These are phyloP conservation scores for Digitaria exilis DNA, from an alignment of 202 grass and related monocot genomes.

Conservation along the genomic window DNA sequence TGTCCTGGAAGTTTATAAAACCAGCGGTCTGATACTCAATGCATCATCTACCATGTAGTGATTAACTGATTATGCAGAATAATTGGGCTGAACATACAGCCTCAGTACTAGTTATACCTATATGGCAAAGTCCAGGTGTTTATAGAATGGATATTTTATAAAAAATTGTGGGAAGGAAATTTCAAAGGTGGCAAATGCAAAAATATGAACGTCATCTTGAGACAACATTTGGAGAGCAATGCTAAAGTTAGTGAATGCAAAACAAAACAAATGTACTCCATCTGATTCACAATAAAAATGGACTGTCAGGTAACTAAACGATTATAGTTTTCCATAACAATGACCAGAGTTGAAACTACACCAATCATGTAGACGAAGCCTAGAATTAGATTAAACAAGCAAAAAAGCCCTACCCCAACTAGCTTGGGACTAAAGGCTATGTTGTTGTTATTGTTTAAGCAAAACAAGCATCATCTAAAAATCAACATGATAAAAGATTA, in stretches of 20 bases:
- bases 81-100: neutral
- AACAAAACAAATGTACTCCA: neutral
- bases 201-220: slow-evolving; percentile 1
- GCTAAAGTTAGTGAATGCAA: neutral
- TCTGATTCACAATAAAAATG: no score
- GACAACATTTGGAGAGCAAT: neutral
- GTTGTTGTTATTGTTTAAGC: no score
- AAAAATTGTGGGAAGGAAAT: neutral
- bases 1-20: neutral
- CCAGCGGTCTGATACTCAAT: neutral
- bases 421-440: no score
- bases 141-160: neutral
- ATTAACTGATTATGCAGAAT: neutral
- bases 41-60: neutral
- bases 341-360: neutral
- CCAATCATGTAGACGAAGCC: neutral
- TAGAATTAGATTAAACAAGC: neutral
- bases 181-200: slow-evolving; percentile 10
- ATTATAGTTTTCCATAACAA: neutral
- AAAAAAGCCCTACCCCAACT: no score
- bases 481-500: neutral
- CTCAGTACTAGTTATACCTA: neutral
- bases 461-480: neutral
- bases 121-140: neutral
- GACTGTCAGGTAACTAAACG: neutral